These are phyloP conservation scores for Yamadazyma mexicana DNA, from an alignment of 1,139 yeast genomes.

Conservation along the genomic window DNA sequence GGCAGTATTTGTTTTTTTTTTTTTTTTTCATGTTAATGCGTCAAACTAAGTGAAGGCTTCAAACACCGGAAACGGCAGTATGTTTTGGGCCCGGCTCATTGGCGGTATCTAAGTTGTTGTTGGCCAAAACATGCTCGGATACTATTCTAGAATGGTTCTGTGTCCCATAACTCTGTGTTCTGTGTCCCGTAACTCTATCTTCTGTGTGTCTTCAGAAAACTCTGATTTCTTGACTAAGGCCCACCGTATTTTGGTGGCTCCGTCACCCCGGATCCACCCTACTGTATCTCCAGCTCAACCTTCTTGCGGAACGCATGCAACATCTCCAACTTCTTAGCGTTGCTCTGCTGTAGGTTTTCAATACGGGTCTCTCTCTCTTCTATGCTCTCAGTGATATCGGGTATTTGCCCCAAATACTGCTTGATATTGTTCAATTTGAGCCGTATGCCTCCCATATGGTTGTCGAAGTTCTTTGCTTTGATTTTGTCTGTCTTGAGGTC, in stretches of 20 bases:
- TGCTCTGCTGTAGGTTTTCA: conserved; percentile 24
- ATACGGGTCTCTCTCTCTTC: conserved; percentile 29
- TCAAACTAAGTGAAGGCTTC: neutral
- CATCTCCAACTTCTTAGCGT: conserved; percentile 26
- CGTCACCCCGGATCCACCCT: neutral
- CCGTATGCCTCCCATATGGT: conserved; percentile 42
- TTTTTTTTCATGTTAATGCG: neutral
- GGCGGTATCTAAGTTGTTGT: too few relatives aligned
- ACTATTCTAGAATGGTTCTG: too few relatives aligned
- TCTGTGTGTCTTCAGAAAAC: too few relatives aligned
- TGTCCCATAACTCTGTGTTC: too few relatives aligned
- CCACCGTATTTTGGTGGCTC: too few relatives aligned
- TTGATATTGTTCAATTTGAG: conserved; percentile 35
- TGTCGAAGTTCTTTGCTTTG: conserved; percentile 47
- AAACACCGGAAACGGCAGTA: too few relatives aligned
- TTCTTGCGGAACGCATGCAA: conserved; percentile 20
- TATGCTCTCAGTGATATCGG: conserved; percentile 41
- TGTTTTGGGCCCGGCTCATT: too few relatives aligned
- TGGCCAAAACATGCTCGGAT: too few relatives aligned
- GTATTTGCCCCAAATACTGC: conserved; percentile 34
- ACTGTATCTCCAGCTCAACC: conserved; percentile 12
- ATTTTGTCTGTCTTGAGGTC: conserved; percentile 35
- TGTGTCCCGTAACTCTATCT: too few relatives aligned
- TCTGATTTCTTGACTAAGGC: too few relatives aligned
- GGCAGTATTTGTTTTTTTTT: neutral